phyloP scores from a whole-genome alignment of 2,329 filamentous ascomycete species.

The Diaporthe vaccinii region DNA sequence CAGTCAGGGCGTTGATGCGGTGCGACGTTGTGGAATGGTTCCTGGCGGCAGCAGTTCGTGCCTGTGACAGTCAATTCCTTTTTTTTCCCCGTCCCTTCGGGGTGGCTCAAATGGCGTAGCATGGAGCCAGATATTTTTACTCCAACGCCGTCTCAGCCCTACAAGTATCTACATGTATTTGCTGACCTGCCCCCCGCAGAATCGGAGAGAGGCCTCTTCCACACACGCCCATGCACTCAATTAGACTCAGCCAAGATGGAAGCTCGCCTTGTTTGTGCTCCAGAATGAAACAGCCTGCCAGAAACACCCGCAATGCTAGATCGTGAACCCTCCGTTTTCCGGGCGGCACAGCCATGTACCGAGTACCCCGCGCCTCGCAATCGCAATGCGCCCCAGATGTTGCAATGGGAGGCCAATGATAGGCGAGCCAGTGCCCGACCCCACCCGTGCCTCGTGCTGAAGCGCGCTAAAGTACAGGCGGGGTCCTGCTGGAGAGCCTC shows the following conservation, averaged over 20 bases:
- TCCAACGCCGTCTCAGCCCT: constrained; percentile 19
- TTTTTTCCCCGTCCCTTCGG: background rate
- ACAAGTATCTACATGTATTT: constrained; percentile 1
- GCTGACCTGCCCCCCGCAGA: background rate
- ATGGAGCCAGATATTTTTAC: background rate
- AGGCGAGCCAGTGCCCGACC: background rate
- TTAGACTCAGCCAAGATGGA: constrained; percentile 3
- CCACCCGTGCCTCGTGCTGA: constrained; percentile 30
- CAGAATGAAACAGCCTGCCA: background rate
- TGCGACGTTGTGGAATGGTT: constrained; percentile 10
- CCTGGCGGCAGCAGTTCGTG: constrained; percentile 3
- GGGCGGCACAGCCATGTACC: constrained; percentile 1
- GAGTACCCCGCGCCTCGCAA: constrained; percentile 23
- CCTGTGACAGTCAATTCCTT: constrained; percentile 1
- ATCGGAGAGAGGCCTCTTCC: background rate
- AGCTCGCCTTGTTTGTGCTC: background rate
- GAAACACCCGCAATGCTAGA: background rate
- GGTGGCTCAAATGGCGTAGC: background rate
- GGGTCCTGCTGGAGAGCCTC: constrained; percentile 1
- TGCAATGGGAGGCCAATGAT: constrained; percentile 33
- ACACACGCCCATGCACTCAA: background rate
- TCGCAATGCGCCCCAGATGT: constrained; percentile 22
- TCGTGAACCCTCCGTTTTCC: background rate
- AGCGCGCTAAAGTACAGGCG: constrained; percentile 15
- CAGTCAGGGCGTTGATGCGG: background rate